Conservation (phyloP, 257 asterid species). For the Ehretia macrophylla region DNA sequence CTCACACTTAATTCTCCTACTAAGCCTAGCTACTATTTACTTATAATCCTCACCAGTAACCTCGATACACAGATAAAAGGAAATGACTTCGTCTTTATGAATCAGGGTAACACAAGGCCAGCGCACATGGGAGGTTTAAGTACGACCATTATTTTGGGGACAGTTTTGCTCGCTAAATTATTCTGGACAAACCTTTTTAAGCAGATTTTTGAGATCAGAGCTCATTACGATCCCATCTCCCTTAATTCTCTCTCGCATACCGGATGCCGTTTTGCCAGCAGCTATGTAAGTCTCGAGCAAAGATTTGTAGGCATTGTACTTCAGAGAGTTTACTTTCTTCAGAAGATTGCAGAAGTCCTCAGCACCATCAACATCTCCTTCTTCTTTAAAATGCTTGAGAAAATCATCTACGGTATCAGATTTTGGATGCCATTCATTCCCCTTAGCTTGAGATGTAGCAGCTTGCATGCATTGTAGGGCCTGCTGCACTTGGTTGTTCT, state of each 20-base stretch:
- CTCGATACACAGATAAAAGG: too few relatives aligned
- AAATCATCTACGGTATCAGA: constrained; percentile 27
- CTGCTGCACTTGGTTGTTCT: constrained; percentile 23
- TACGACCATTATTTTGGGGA: too few relatives aligned
- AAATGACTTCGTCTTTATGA: too few relatives aligned
- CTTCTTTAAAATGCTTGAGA: constrained; percentile 33
- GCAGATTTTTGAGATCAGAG: constrained; percentile 38
- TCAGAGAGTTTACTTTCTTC: constrained; percentile 50
- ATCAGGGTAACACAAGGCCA: too few relatives aligned
- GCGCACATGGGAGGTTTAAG: too few relatives aligned
- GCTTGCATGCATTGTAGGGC: constrained; percentile 49
- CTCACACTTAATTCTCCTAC: too few relatives aligned
- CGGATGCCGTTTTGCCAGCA: constrained; percentile 36
- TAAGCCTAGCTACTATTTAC: too few relatives aligned
- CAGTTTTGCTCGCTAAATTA: constrained; percentile 4
- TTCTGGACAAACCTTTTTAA: constrained; percentile 30
- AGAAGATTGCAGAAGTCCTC: constrained; percentile 53
- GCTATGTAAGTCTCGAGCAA: constrained; percentile 48
- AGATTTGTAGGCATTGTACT: constrained; percentile 24
- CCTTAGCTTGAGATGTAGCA: constrained; percentile 20
- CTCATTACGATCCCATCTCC: constrained; percentile 46
- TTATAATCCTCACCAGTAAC: too few relatives aligned
- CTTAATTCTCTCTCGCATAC: constrained; percentile 42
- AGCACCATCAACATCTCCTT: constrained; percentile 45
- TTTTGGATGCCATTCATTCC: constrained; percentile 41